A percentile compares a stretch with the other conserved stretches of the same genome.
Evolutionary conservation across 768 basidiomycete species (phyloP).

Genomic region (Pleurotus eryngii): DNA sequence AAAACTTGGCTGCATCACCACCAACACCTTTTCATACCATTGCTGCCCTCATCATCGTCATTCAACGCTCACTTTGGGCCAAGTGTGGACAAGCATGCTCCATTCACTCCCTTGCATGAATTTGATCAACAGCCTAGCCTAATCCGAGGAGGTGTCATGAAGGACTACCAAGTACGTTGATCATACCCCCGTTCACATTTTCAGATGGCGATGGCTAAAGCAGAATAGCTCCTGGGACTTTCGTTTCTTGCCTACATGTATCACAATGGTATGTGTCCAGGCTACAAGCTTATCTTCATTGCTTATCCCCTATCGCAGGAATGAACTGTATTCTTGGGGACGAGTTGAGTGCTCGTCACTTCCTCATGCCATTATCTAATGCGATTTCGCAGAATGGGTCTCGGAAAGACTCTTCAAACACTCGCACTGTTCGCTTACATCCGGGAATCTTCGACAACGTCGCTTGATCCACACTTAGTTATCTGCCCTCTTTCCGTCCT

Average conservation of each 20-base stretch:
- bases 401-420: slow-evolving; percentile 67
- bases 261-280: slow-evolving; percentile 47
- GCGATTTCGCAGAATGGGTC: slow-evolving; percentile 45
- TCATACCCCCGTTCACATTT: background rate
- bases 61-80: slow-evolving; percentile 34
- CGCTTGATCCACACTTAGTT: slow-evolving; percentile 59
- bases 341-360: slow-evolving; percentile 36
- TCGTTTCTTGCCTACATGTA: slow-evolving; percentile 66
- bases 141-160: slow-evolving; percentile 57
- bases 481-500: slow-evolving; percentile 72
- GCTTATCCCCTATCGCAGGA: slow-evolving; percentile 26
- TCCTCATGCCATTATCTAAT: background rate
- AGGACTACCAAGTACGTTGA: slow-evolving; percentile 61
- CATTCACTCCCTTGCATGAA: slow-evolving; percentile 33
- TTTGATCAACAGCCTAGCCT: slow-evolving; percentile 46
- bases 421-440: slow-evolving; percentile 67
- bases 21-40: slow-evolving; percentile 39
- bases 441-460: slow-evolving; percentile 46
- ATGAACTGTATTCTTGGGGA: slow-evolving; percentile 75
- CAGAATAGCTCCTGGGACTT: slow-evolving; percentile 51
- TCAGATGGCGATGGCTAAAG: background rate
- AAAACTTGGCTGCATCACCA: slow-evolving; percentile 46
- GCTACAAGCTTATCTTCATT: too few relatives aligned
- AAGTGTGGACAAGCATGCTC: slow-evolving; percentile 18
- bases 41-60: slow-evolving; percentile 36